A percentile compares a stretch with the other conserved stretches of the same genome.
These are phyloP conservation scores for Ogataea pini DNA, from an alignment of 805 yeast genomes.

Conservation along the genomic window DNA sequence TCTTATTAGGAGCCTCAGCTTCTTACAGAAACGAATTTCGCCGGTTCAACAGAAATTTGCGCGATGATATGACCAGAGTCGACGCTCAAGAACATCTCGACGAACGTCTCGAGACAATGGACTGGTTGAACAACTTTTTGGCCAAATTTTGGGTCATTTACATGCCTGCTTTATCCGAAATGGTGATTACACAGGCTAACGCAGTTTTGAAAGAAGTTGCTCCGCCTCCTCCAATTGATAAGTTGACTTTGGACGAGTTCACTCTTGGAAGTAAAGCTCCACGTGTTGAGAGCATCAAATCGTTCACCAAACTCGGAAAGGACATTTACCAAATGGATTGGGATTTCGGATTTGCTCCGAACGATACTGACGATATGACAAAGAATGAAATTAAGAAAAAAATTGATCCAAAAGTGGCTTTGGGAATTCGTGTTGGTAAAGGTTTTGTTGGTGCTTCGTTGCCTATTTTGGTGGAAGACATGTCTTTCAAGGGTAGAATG, in stretches of 20 bases:
- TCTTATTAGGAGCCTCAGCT: conserved; percentile 60
- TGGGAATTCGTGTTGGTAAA: conserved; percentile 80
- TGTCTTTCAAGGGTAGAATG: conserved; percentile 73
- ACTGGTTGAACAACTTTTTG: conserved; percentile 76
- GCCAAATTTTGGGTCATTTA: conserved; percentile 85
- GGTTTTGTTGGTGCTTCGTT: conserved; percentile 73
- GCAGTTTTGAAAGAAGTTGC: conserved; percentile 66
- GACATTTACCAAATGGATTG: conserved; percentile 80
- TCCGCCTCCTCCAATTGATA: conserved; percentile 83
- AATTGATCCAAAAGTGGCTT: conserved; percentile 76
- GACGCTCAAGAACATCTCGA: conserved; percentile 65
- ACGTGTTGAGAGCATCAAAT: conserved; percentile 65
- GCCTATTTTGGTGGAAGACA: conserved; percentile 79
- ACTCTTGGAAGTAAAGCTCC: conserved; percentile 84
- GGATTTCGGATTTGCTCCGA: conserved; percentile 79
- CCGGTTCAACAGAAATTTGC: conserved; percentile 69
- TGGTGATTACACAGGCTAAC: conserved; percentile 70
- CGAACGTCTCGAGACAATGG: conserved; percentile 68
- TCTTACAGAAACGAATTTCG: conserved; percentile 73
- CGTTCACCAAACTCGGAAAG: conserved; percentile 68
- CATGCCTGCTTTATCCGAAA: conserved; percentile 81
- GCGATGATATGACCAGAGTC: conserved; percentile 74
- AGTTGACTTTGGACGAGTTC: conserved; percentile 70
- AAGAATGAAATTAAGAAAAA: conserved; percentile 68
- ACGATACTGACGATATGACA: conserved; percentile 83